Conservation (phyloP, 768 basidiomycete genomes). For the Flagelloscypha sp. region DNA sequence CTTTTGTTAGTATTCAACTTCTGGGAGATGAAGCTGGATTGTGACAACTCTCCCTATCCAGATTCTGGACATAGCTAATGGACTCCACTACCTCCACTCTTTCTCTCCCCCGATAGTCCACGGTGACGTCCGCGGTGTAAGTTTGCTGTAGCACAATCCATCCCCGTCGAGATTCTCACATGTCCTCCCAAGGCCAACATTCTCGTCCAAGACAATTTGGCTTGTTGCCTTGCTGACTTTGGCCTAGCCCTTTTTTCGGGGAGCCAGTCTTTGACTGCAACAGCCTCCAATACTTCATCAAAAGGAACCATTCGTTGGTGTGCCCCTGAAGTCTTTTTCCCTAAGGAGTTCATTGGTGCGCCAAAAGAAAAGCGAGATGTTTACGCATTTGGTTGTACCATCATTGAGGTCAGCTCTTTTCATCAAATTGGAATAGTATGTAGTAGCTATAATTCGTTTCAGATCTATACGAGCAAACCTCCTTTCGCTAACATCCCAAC, state of each 20-base stretch:
- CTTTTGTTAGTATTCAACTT: background rate
- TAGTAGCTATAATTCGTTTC: too few species aligned
- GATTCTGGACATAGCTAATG: constrained; percentile 27
- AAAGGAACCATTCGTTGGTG: constrained; percentile 12
- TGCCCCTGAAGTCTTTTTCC: constrained; percentile 7
- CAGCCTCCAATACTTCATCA: constrained; percentile 7
- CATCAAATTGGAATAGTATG: background rate
- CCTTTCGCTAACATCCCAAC: constrained; percentile 4
- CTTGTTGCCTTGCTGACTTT: constrained; percentile 13
- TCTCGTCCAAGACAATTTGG: constrained; percentile 9
- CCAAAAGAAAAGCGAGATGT: constrained; percentile 9
- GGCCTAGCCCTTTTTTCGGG: constrained; percentile 10
- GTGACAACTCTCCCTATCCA: constrained; percentile 4
- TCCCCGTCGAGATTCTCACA: background rate
- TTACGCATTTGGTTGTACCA: constrained; percentile 12
- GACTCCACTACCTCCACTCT: constrained; percentile 26
- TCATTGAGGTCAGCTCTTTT: constrained; percentile 10
- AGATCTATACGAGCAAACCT: constrained; percentile 2
- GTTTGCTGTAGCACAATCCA: background rate
- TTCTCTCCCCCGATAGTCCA: constrained; percentile 12
- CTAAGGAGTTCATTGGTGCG: constrained; percentile 3
- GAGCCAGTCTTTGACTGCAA: constrained; percentile 1
- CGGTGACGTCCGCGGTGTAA: constrained; percentile 19
- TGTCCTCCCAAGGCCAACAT: constrained; percentile 12
- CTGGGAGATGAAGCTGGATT: background rate